A percentile compares a stretch with the other conserved stretches of the same genome.
These are phyloP conservation scores for Dictyostelium intermedium DNA, from an alignment of 78 protist species.

Conservation along the genomic window DNA sequence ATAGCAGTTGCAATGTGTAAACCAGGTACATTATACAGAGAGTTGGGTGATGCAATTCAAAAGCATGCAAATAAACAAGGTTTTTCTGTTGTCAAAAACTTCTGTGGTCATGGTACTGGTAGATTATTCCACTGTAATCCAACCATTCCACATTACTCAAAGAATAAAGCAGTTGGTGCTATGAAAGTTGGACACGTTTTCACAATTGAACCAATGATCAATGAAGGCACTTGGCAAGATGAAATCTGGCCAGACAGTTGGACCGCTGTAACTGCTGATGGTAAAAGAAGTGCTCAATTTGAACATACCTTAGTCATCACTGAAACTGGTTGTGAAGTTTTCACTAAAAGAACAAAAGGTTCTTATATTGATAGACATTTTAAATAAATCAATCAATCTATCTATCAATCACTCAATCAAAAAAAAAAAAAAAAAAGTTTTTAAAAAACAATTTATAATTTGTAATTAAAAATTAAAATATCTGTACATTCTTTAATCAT, in stretches of 20 bases:
- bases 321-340: conserved; percentile 88
- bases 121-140: conserved; percentile 94
- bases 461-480: too few relatives aligned
- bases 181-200: conserved; percentile 96
- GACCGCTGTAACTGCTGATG: conserved; percentile 95
- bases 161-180: conserved; percentile 88
- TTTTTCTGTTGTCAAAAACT: conserved; percentile 85
- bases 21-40: conserved; percentile 89
- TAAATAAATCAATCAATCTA: too few relatives aligned
- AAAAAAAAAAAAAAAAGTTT: background rate
- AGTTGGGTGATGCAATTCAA: conserved; percentile 89
- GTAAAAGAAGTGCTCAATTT: conserved; percentile 97
- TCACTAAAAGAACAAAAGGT: conserved; percentile 37
- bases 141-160: conserved; percentile 92
- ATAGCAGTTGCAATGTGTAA: conserved; percentile 34
- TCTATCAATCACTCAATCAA: too few relatives aligned
- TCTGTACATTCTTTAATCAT: too few relatives aligned
- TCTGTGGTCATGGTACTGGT: conserved; percentile 97
- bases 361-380: conserved; percentile 21
- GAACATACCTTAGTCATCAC: conserved; percentile 98
- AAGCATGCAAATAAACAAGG: conserved; percentile 81
- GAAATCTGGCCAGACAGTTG: conserved; percentile 96
- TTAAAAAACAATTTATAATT: background rate
- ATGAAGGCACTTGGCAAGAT: conserved; percentile 72
- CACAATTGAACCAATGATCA: conserved; percentile 99